Evolutionary conservation across 2,329 filamentous ascomycete genomes (phyloP).

Genomic region (Penicillium sp.): DNA sequence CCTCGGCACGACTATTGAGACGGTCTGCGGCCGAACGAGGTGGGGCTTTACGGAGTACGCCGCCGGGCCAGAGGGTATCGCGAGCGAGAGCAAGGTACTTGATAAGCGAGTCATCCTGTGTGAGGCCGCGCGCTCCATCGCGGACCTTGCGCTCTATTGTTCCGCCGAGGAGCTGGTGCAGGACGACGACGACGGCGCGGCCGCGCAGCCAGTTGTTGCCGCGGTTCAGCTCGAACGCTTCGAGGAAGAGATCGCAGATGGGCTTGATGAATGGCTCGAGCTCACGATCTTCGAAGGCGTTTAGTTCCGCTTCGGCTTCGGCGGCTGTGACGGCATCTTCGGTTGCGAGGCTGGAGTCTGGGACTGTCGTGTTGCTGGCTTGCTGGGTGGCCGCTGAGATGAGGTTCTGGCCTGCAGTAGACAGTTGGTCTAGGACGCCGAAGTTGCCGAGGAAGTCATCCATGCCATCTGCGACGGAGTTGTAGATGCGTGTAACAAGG

Average conservation of each 20-base stretch:
- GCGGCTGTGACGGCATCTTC: conserved; percentile 54
- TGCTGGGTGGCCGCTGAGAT: conserved; percentile 51
- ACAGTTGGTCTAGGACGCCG: conserved; percentile 90
- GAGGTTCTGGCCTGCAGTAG: conserved; percentile 86
- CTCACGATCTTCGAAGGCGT: conserved; percentile 87
- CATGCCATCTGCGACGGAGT: conserved; percentile 96
- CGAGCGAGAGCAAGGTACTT: conserved; percentile 73
- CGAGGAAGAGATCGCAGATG: conserved; percentile 95
- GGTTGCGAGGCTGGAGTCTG: conserved; percentile 50
- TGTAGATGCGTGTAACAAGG: conserved; percentile 92
- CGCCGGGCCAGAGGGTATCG: conserved; percentile 74
- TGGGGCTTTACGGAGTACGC: conserved; percentile 50
- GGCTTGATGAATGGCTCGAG: conserved; percentile 96
- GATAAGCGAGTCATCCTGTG: conserved; percentile 76
- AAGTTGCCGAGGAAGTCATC: conserved; percentile 97
- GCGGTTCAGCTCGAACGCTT: conserved; percentile 89
- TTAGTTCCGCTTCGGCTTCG: conserved; percentile 90
- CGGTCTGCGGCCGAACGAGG: conserved; percentile 69
- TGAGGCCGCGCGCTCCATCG: conserved; percentile 71
- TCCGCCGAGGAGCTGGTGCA: conserved; percentile 92
- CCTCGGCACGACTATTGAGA: conserved; percentile 77
- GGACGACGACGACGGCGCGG: conserved; percentile 89
- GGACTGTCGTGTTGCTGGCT: conserved; percentile 48
- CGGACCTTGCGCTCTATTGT: conserved; percentile 95
- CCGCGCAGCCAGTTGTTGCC: conserved; percentile 98